phyloP scores from a whole-genome alignment of 1,139 yeast species.

The Pichia sp. region DNA sequence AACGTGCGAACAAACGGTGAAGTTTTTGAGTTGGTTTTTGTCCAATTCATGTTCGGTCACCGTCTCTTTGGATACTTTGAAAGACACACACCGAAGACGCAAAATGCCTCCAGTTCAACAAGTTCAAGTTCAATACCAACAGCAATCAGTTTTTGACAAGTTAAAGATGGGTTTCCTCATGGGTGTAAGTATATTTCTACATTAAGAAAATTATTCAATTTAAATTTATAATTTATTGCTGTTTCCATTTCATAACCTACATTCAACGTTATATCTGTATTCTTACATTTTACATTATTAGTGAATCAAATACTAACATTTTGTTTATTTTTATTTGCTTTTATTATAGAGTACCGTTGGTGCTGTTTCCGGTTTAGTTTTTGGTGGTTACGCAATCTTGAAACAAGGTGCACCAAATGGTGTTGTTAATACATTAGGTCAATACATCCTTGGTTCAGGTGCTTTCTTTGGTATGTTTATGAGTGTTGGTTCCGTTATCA shows the following conservation, averaged over 20 bases:
- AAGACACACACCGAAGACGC: background rate
- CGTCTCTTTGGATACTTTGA: background rate
- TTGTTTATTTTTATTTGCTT: background rate
- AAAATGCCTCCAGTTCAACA: constrained; percentile 83
- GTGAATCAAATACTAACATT: constrained; percentile 3
- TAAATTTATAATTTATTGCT: background rate
- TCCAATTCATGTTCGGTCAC: background rate
- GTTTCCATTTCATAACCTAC: background rate
- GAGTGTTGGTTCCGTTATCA: constrained; percentile 90
- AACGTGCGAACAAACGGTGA: background rate
- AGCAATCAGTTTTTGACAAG: constrained; percentile 88
- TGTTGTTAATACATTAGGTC: constrained; percentile 91
- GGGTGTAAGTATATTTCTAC: constrained; percentile 42
- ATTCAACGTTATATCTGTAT: background rate
- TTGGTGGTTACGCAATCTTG: constrained; percentile 87
- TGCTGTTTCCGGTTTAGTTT: constrained; percentile 88
- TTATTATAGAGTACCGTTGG: constrained; percentile 66
- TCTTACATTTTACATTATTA: background rate
- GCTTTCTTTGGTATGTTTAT: constrained; percentile 94
- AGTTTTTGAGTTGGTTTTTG: background rate
- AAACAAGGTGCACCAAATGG: constrained; percentile 99
- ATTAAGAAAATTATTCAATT: background rate
- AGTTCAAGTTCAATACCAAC: constrained; percentile 59
- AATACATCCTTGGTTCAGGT: constrained; percentile 93
- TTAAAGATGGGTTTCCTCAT: constrained; percentile 97